phyloP scores from a whole-genome alignment of 495 filamentous ascomycete genomes.

The Delitschia confertaspora region DNA sequence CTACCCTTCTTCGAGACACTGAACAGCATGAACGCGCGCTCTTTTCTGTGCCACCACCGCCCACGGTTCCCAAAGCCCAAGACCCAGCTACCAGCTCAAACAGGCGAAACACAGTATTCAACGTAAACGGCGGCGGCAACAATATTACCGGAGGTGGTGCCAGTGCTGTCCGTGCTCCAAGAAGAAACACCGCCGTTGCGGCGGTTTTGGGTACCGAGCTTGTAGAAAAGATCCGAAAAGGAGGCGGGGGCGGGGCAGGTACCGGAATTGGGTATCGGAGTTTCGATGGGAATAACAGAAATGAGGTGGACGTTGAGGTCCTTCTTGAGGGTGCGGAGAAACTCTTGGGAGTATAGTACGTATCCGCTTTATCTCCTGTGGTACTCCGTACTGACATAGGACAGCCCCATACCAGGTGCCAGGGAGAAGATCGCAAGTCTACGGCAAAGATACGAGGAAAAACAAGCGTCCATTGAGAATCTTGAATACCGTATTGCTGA shows the following conservation, averaged over 20 bases:
- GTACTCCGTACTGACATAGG: constrained; percentile 3
- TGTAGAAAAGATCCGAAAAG: constrained; percentile 66
- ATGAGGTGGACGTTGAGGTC: constrained; percentile 79
- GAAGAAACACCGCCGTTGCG: constrained; percentile 77
- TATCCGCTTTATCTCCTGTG: constrained; percentile 2
- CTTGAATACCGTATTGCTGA: constrained; percentile 73
- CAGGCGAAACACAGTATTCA: constrained; percentile 42
- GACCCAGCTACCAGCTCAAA: constrained; percentile 38
- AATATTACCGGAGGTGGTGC: constrained; percentile 41
- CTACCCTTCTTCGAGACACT: constrained; percentile 86
- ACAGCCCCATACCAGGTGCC: constrained; percentile 70
- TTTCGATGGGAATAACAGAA: constrained; percentile 36
- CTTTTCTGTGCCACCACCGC: constrained; percentile 75
- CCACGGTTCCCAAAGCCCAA: constrained; percentile 36
- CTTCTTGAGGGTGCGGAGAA: constrained; percentile 84
- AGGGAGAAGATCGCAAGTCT: constrained; percentile 64
- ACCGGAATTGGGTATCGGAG: constrained; percentile 30
- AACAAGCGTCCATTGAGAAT: constrained; percentile 63
- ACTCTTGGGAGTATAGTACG: constrained; percentile 76
- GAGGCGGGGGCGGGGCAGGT: constrained; percentile 40
- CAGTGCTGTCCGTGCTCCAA: constrained; percentile 47
- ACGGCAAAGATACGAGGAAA: constrained; percentile 60
- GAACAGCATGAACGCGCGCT: constrained; percentile 91
- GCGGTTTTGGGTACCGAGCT: constrained; percentile 81
- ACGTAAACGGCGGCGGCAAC: constrained; percentile 33